These are phyloP conservation scores for Ichthyophthirius multifiliis DNA, from an alignment of 169 alveolate species.

Conservation along the genomic window DNA sequence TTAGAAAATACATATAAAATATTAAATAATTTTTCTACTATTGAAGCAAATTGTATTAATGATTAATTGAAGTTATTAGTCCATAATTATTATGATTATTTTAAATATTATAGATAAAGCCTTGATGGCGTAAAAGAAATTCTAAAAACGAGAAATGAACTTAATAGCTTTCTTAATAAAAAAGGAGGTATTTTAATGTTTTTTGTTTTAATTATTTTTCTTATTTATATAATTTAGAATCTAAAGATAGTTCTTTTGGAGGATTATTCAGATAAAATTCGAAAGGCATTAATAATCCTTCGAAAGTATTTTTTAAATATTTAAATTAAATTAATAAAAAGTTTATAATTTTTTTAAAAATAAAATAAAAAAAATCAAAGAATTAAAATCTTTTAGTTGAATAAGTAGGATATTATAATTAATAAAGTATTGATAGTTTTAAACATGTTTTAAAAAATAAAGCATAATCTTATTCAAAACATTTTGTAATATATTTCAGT, in stretches of 20 bases:
- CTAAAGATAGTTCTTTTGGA: too few relatives aligned
- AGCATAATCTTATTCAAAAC: neutral
- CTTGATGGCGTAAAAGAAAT: neutral
- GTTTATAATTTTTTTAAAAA: too few relatives aligned
- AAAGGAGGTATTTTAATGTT: too few relatives aligned
- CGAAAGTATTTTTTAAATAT: neutral
- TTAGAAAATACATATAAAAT: constrained; percentile 4
- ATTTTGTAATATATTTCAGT: neutral
- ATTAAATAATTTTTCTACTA: neutral
- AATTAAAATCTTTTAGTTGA: constrained; percentile 7
- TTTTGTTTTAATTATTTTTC: too few relatives aligned
- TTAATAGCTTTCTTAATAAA: neutral
- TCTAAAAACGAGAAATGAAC: neutral
- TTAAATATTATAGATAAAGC: neutral
- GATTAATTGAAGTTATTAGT: neutral
- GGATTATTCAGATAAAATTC: neutral
- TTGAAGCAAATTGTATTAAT: neutral
- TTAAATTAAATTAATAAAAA: neutral
- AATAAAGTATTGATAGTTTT: neutral
- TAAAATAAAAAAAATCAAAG: neutral
- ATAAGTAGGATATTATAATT: neutral
- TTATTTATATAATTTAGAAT: too few relatives aligned
- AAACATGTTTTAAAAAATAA: neutral
- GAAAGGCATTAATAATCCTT: neutral
- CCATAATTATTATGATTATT: neutral